These are phyloP conservation scores for Ophiosphaerella korrae DNA, from an alignment of 2,329 filamentous ascomycete species.

Conservation along the genomic window DNA sequence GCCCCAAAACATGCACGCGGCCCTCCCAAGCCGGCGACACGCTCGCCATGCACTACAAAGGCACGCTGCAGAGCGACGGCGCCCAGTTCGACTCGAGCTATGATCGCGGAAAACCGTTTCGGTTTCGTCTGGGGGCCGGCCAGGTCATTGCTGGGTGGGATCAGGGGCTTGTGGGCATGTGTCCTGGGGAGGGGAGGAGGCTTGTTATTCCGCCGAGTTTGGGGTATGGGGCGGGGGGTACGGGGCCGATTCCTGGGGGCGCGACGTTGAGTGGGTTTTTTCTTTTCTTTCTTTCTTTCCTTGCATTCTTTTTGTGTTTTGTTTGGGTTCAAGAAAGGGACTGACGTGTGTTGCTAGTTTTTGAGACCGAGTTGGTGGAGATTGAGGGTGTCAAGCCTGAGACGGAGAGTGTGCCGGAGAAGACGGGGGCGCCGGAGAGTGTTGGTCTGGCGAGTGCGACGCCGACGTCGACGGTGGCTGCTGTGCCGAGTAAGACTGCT, in stretches of 20 bases:
- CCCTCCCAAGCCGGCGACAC: slow-evolving; percentile 54
- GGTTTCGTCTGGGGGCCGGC: slow-evolving; percentile 77
- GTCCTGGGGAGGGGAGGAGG: slow-evolving; percentile 87
- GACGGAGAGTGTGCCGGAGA: slow-evolving; percentile 2
- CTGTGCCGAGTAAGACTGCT: slow-evolving; percentile 20
- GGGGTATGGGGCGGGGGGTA: slow-evolving; percentile 76
- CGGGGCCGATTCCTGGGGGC: slow-evolving; percentile 79
- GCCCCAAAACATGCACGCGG: slow-evolving; percentile 50
- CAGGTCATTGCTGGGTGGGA: slow-evolving; percentile 97
- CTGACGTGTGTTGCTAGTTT: slow-evolving; percentile 60
- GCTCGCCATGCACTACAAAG: slow-evolving; percentile 56
- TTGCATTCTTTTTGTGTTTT: too few species aligned
- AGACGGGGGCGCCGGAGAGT: neutral
- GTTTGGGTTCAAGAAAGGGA: too few species aligned
- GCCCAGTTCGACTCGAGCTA: slow-evolving; percentile 84
- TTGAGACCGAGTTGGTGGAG: slow-evolving; percentile 86
- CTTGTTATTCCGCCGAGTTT: slow-evolving; percentile 87
- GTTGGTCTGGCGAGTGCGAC: slow-evolving; percentile 11
- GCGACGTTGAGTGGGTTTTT: slow-evolving; percentile 71
- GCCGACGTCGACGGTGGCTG: neutral
- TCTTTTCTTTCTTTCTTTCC: neutral
- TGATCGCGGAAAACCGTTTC: slow-evolving; percentile 75
- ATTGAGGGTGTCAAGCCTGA: slow-evolving; percentile 64
- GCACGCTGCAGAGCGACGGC: slow-evolving; percentile 62
- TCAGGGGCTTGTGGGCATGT: slow-evolving; percentile 88